Percentiles rank a stretch among this genome's conserved stretches.
Conservation (phyloP, 345 rosid genomes). For the Citrus sp. region DNA sequence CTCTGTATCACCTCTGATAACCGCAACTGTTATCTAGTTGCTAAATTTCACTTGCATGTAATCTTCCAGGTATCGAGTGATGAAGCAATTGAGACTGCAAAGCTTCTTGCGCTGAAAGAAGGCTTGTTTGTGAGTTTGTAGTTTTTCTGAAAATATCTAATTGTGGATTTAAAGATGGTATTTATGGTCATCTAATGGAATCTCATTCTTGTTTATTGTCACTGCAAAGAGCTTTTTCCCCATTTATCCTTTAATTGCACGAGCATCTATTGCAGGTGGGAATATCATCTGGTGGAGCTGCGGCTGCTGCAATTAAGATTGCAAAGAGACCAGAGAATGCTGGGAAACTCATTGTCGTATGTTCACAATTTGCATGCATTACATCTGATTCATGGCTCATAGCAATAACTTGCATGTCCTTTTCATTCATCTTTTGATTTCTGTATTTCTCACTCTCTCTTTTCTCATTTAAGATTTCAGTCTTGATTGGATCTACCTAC, state of each 20-base stretch:
- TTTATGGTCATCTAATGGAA: not conserved
- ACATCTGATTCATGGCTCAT: not conserved
- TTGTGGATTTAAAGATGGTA: not conserved
- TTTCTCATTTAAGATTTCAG: not conserved
- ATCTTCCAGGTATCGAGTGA: slow-evolving; percentile 59
- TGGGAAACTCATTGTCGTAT: slow-evolving; percentile 84
- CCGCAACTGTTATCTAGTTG: not conserved
- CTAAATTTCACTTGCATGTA: not conserved
- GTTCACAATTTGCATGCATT: slow-evolving; percentile 15
- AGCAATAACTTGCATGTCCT: not conserved
- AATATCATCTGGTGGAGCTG: slow-evolving; percentile 88
- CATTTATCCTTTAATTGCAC: not conserved
- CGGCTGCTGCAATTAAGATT: slow-evolving; percentile 71
- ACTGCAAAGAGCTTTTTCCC: not conserved
- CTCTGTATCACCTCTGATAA: not conserved
- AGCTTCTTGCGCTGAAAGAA: slow-evolving; percentile 73
- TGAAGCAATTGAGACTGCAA: slow-evolving; percentile 84
- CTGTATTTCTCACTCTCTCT: not conserved
- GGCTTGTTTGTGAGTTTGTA: slow-evolving; percentile 68
- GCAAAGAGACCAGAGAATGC: slow-evolving; percentile 85
- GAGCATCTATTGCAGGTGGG: slow-evolving; percentile 54
- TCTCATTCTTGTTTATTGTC: not conserved
- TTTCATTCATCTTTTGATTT: not conserved
- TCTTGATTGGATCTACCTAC: not conserved
- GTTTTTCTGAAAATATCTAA: not conserved